Evolutionary conservation across 2,329 filamentous ascomycete species (phyloP), one percentile per base, ranked within the genome.

Genomic region (Chaetomiaceae sp.): DNA sequence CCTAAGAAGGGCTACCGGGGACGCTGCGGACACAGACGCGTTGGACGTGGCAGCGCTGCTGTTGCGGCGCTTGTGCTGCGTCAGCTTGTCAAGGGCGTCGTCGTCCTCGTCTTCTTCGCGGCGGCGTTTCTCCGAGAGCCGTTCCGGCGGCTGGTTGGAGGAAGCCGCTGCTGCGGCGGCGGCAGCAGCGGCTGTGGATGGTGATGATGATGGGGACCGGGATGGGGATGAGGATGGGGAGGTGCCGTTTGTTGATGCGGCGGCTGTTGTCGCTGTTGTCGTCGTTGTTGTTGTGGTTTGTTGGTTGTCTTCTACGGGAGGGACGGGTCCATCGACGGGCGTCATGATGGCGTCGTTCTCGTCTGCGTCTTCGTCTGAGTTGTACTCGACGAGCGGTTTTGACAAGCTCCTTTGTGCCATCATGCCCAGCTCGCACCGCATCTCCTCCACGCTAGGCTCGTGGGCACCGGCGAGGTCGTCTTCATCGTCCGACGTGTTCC

Each of bases 51-150:
- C 73, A 7, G 80, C 78, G 51, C 72, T 75, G 66, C 78, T 83
- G 62, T 80, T 84, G 33, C 82, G 78, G 36, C 82, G 76, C 65
- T 85, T 86, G 64, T 75, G 75, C 44, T 80, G 74, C 59, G 89
- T 83, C 62, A 96, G 77, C 70, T 94, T 95, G 50, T 85, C 84
- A n/a, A 97, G 73, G 64, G 92, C 89, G 59, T 96, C 91, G 59
- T 96, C 91, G 51, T 96, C 91, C 41, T 96, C 92, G 57, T 95
- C 90, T 53, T 96, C 92, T 66, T 96, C 91, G 62, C 94, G 82
- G 43, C 92, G 82, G 43, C 92, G 86, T 71, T 97, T 97, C 68
- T 95, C 89, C 0, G 90, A 87, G 16, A 95, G 71, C 49, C 89
- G 81, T 69, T 96, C 90, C 0, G 85, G 87, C 3, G 86, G 85